Percentiles rank a stretch among this genome's conserved stretches.
phyloP scores from a whole-genome alignment of 1,139 yeast genomes.

The Candida sanyaensis region DNA sequence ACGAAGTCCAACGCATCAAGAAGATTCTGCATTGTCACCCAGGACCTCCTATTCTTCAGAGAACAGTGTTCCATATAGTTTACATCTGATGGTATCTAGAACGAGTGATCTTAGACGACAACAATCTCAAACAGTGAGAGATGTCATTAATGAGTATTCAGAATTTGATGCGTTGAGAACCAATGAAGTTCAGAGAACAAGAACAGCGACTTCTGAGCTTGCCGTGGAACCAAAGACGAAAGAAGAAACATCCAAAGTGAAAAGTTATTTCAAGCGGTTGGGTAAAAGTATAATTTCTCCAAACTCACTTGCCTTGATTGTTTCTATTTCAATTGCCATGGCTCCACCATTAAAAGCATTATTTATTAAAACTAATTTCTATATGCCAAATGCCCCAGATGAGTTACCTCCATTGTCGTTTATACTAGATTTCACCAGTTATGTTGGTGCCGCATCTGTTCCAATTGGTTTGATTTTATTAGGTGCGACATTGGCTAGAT shows the following conservation, averaged over 20 bases:
- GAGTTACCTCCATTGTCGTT: conserved; percentile 80
- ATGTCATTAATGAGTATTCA: conserved; percentile 63
- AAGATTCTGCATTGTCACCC: conserved; percentile 10
- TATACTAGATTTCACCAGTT: conserved; percentile 73
- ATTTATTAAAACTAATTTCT: conserved; percentile 49
- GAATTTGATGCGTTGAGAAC: conserved; percentile 42
- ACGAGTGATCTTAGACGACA: conserved; percentile 40
- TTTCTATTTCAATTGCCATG: conserved; percentile 70
- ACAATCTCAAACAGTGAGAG: conserved; percentile 54
- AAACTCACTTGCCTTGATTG: conserved; percentile 63
- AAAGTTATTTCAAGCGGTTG: conserved; percentile 14
- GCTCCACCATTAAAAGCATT: conserved; percentile 85
- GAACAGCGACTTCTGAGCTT: conserved; percentile 13
- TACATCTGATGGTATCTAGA: conserved; percentile 24
- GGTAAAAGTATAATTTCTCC: conserved; percentile 68
- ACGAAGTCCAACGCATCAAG: not conserved
- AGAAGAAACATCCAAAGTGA: conserved; percentile 9
- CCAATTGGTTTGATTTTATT: conserved; percentile 80
- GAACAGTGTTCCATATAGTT: conserved; percentile 13
- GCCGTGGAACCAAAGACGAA: conserved; percentile 9
- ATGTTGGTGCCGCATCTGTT: conserved; percentile 85
- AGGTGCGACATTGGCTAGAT: conserved; percentile 85
- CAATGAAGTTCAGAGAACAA: conserved; percentile 12
- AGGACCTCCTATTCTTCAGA: conserved; percentile 14
- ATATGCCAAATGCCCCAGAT: conserved; percentile 75